A percentile compares a stretch with the other conserved stretches of the same genome.
phyloP scores from a whole-genome alignment of 2,329 filamentous ascomycete genomes.

The Ascosphaera apis region DNA sequence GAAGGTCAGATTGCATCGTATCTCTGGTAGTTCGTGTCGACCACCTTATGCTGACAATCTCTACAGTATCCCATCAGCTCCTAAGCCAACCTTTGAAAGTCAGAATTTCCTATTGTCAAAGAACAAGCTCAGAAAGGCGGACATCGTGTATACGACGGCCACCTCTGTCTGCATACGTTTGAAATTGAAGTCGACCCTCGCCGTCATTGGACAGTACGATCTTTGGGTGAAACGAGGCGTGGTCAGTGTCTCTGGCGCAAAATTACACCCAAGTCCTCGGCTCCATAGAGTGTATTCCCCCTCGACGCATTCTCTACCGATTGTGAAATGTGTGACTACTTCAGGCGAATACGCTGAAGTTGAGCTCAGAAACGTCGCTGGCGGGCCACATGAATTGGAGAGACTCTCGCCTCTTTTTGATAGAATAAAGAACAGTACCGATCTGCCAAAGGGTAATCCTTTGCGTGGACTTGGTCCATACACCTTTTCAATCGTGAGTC shows the following conservation, averaged over 20 bases:
- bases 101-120: conserved; percentile 20
- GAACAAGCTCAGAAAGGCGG: conserved; percentile 14
- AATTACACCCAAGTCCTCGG: conserved; percentile 23
- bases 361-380: conserved; percentile 24
- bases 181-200: conserved; percentile 20
- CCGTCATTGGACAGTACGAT: conserved; percentile 30
- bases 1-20: no score
- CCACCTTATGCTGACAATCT: no score
- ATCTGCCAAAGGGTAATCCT: conserved; percentile 5
- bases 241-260: conserved; percentile 34
- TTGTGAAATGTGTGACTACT: conserved; percentile 24
- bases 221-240: conserved; percentile 33
- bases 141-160: conserved; percentile 17
- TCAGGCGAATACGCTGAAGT: conserved; percentile 23
- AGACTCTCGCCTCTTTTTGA: conserved; percentile 28
- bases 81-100: no score
- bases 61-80: no score
- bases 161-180: conserved; percentile 17
- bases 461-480: neutral
- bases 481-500: conserved; percentile 18
- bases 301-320: conserved; percentile 31
- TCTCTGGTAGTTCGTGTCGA: no score
- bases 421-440: conserved; percentile 27
- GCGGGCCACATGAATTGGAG: conserved; percentile 21
- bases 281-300: conserved; percentile 30